These are phyloP conservation scores for Lithohypha guttulata DNA, from an alignment of 2,329 filamentous ascomycete species.

Conservation along the genomic window DNA sequence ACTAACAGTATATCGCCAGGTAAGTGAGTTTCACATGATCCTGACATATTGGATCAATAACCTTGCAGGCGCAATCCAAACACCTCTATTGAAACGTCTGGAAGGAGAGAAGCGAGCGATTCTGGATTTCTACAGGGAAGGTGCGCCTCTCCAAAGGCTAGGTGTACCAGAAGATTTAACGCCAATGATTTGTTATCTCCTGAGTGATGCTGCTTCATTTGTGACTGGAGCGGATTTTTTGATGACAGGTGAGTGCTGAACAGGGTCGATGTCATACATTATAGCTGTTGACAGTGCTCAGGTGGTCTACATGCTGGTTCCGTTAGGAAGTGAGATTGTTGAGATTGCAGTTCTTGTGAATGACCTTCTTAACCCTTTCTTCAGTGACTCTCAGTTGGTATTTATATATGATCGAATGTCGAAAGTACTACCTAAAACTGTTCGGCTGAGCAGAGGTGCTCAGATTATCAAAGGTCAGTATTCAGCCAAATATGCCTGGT, in stretches of 20 bases:
- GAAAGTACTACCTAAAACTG: neutral
- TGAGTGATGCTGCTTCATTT: slow-evolving; percentile 35
- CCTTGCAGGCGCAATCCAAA: slow-evolving; percentile 50
- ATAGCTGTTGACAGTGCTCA: neutral
- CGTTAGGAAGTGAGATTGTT: neutral
- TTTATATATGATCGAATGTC: neutral
- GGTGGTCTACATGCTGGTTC: slow-evolving; percentile 5
- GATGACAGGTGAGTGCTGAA: slow-evolving; percentile 32
- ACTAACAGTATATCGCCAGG: slow-evolving; percentile 26
- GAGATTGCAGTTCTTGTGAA: neutral
- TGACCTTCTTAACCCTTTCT: neutral
- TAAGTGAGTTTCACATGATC: slow-evolving; percentile 7
- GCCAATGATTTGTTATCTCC: slow-evolving; percentile 33
- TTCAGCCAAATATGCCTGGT: too few relatives aligned
- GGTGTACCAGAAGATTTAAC: slow-evolving; percentile 30
- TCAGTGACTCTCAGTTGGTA: neutral
- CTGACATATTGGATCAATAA: slow-evolving; percentile 9
- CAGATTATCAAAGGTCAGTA: neutral
- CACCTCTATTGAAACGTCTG: slow-evolving; percentile 26
- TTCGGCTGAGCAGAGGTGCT: neutral
- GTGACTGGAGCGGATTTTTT: slow-evolving; percentile 37
- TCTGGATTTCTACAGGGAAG: slow-evolving; percentile 51
- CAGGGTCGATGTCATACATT: neutral
- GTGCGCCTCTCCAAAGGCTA: slow-evolving; percentile 65
- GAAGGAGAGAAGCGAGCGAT: slow-evolving; percentile 70